These are phyloP conservation scores for Calocybe gangraenosa DNA, from an alignment of 768 basidiomycete genomes.

Conservation along the genomic window DNA sequence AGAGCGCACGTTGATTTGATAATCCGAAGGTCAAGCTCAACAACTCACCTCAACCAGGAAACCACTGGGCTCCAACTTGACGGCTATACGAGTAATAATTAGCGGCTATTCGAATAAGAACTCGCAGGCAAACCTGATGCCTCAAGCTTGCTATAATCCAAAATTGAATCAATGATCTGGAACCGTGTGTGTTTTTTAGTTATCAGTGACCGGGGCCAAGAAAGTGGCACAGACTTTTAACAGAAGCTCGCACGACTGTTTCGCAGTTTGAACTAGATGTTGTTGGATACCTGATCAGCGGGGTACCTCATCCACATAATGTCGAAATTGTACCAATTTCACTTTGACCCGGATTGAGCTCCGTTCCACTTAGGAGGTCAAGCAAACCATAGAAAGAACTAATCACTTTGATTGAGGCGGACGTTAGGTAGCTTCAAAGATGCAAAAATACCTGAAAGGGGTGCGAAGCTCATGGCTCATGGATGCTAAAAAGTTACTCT, in stretches of 20 bases:
- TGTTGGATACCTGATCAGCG: too few relatives aligned
- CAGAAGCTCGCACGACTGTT: slow-evolving; percentile 72
- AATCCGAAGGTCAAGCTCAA: background rate
- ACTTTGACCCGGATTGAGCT: slow-evolving; percentile 62
- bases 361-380: slow-evolving; percentile 69
- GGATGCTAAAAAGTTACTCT: slow-evolving; percentile 72
- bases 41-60: slow-evolving; percentile 56
- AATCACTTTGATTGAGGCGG: slow-evolving; percentile 1
- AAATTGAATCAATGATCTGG: slow-evolving; percentile 74
- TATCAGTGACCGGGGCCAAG: background rate
- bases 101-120: background rate
- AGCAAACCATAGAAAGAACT: slow-evolving; percentile 76
- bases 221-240: slow-evolving; percentile 43
- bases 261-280: slow-evolving; percentile 74
- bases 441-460: slow-evolving; percentile 57
- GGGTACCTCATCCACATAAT: too few relatives aligned
- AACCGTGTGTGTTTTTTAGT: background rate
- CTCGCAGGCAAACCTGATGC: slow-evolving; percentile 48
- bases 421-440: too few relatives aligned
- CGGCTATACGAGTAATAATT: slow-evolving; percentile 32
- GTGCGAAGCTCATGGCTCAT: slow-evolving; percentile 80
- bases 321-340: slow-evolving; percentile 53
- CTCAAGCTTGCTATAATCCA: slow-evolving; percentile 79
- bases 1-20: background rate
- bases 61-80: slow-evolving; percentile 65